Base-by-base conservation (phyloP, 2,329 filamentous ascomycete genomes). In the Fonsecaea pedrosoi region DNA sequence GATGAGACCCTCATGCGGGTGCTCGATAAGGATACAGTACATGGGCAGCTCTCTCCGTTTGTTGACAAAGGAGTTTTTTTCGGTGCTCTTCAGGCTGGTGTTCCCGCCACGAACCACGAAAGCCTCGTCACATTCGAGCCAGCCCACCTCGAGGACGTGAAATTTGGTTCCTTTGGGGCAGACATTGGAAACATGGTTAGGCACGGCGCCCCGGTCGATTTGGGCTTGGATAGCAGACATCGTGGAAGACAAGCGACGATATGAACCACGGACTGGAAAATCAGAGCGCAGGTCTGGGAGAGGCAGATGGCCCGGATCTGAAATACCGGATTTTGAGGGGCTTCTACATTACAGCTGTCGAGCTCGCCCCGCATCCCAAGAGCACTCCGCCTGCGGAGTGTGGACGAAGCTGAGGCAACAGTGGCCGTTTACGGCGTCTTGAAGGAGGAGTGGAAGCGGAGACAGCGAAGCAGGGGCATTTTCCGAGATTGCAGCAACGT, bases 21-120 rank as follows among this genome's bases (percentile, higher is more conserved):
- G 70, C 37, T 73, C 68, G 59, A 73, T 68, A 48, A 73, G 62
- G 45, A 72, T 67, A 54, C 68, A 72, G 76, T 97, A 94, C 75
- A 96, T 89, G 1, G 91, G 91, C 7, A 87, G 82, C 68, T 90
- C 92, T 61, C 94, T 86, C 65, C 95, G 86, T 77, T 97, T 94
- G n/a, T 92, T 92, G 69, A 98, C 66, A 53, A 73, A 73, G 13
- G 64, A 65, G 37, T 69, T 67, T 48, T 62, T 60, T 59, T 70
- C 69, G 8, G 62, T 72, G 61, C 67, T 69, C 63, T 69, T 68
- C 54, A 65, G 50, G 48, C 67, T 70, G 32, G 70, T 69, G 54
- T 73, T 73, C 9, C 70, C 69, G 21, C 71, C 69, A 34, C 71
- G 68, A 34, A 70, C 54, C 18, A 73, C 70, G 40, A 73, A 73